Evolutionary conservation across 169 alveolate genomes (phyloP).

Genomic region (Plasmodium gaboni): DNA sequence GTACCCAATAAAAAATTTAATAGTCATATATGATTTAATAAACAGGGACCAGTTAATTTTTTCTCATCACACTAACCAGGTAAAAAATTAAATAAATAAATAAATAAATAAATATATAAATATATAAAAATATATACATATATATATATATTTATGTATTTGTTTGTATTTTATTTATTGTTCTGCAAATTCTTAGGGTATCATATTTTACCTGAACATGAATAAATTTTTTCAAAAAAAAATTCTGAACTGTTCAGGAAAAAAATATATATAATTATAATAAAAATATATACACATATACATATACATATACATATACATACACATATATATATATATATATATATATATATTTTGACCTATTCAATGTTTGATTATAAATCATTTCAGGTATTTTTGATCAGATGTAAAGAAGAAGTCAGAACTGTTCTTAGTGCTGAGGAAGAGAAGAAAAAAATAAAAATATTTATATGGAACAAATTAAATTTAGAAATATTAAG

Average conservation of each 20-base stretch:
- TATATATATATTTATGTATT: not conserved
- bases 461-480: slow-evolving; percentile 44
- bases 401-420: slow-evolving; percentile 37
- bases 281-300: too few relatives aligned
- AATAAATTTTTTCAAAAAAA: too few relatives aligned
- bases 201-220: too few relatives aligned
- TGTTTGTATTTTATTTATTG: not conserved
- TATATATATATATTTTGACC: too few relatives aligned
- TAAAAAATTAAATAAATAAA: not conserved
- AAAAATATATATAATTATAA: too few relatives aligned
- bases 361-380: too few relatives aligned
- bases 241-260: too few relatives aligned
- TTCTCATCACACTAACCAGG: slow-evolving; percentile 47
- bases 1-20: slow-evolving; percentile 36
- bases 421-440: slow-evolving; percentile 41
- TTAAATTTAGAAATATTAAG: slow-evolving; percentile 23
- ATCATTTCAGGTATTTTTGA: slow-evolving; percentile 20
- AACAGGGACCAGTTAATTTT: slow-evolving; percentile 30
- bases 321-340: too few relatives aligned
- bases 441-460: slow-evolving; percentile 12
- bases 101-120: not conserved
- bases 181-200: not conserved
- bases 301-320: too few relatives aligned
- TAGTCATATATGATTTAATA: slow-evolving; percentile 44
- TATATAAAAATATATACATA: not conserved